Evolutionary conservation across 192 early-diverging fungal species (phyloP).

Genomic region (Dissophora globulifera): DNA sequence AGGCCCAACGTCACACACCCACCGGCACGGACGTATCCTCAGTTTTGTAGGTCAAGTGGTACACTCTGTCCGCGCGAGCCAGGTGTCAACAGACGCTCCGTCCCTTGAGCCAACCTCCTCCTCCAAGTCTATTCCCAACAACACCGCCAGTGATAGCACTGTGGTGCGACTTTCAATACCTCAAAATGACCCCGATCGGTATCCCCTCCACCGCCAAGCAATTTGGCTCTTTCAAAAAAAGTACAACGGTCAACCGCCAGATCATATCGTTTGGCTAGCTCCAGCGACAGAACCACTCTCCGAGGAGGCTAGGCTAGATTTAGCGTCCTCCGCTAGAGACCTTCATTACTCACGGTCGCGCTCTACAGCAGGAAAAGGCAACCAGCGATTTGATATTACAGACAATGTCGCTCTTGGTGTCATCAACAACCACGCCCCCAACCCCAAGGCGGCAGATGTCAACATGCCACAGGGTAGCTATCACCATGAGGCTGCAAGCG

Average conservation of each 20-base stretch:
- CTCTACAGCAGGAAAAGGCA: no score
- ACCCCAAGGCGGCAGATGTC: no score
- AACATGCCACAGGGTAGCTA: no score
- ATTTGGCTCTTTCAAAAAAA: slow-evolving; percentile 3
- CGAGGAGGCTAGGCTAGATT: background rate
- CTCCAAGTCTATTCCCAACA: background rate
- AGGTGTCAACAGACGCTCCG: no score
- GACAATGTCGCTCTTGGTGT: no score
- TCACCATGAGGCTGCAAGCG: background rate
- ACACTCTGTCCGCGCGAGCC: background rate
- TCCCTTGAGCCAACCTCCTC: no score
- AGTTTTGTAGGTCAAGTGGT: slow-evolving; percentile 13
- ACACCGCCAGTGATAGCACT: background rate
- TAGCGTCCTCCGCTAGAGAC: background rate
- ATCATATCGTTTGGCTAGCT: slow-evolving; percentile 14
- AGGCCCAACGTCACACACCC: no score
- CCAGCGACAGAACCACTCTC: background rate
- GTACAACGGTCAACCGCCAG: background rate
- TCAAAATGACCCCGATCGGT: background rate
- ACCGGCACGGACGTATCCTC: background rate
- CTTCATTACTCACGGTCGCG: no score
- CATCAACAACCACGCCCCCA: no score
- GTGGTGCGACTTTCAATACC: background rate
- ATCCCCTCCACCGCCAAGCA: slow-evolving; percentile 11
- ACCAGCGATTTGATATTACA: no score